Base-by-base conservation (phyloP, 352 stramenopile genomes). In the Pythium insidiosum region DNA sequence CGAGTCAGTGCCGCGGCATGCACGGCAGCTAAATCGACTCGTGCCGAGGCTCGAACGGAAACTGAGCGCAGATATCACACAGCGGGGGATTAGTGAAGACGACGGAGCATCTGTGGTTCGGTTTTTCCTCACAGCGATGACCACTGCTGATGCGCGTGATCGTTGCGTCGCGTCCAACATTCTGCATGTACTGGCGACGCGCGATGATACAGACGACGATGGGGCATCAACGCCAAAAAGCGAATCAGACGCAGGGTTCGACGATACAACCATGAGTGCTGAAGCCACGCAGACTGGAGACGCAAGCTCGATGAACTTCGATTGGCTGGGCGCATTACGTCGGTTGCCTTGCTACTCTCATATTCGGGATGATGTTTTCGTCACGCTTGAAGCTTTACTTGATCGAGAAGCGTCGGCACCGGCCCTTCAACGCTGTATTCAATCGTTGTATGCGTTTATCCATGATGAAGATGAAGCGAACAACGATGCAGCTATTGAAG, bases 331-430 rank as follows among this genome's bases (percentile, higher is more conserved):
- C 16, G 69, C 64, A n/a, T 31, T 94, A 20, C 42, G 57, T 6
- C 82, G 84, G 46, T 46, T 94, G 5, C 67, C 78, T 13, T 89
- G 73, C 50, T 91, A 87, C 35, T 41, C 21, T 31, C 43, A 43
- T 6, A 68, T 91, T 26, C 72, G 76, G 6, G 67, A 69, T 18
- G 63, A 61, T 15, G 67, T 88, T 23, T 84, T 89, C 22, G 44
- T 41, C 18, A 79, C 74, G 30, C 54, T 94, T 0, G 78, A 91
- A 48, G 78, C 58, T 41, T 26, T 94, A 6, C 63, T 94, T 0
- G 75, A 85, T 28, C 52, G 70, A 12, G 81, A 94, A 31, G 76
- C 81, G 18, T 90, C 73, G 0, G 70, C 91, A 35, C 43, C 62
- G 7, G 84, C 77, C 10, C 60, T 94, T 4, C 60, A n/a, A n/a